Conservation (phyloP, 306 rosid species). For the Cicer pinnatifidum region DNA sequence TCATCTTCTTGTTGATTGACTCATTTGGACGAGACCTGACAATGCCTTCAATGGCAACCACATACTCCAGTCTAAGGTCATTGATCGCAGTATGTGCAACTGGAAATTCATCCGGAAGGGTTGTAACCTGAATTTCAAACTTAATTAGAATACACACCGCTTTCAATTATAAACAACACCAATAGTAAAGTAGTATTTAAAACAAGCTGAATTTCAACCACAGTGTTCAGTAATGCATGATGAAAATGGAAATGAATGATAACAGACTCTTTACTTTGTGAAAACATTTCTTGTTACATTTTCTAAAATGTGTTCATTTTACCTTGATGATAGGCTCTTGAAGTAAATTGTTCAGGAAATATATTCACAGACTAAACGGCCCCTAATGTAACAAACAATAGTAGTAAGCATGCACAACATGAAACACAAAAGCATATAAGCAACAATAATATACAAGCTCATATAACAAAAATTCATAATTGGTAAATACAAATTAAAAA, state of each 20-base stretch:
- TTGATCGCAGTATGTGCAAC: constrained; percentile 72
- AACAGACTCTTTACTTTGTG: too few relatives aligned
- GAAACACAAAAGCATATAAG: constrained; percentile 2
- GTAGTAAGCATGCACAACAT: not conserved
- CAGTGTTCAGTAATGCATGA: not conserved
- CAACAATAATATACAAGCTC: not conserved
- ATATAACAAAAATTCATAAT: not conserved
- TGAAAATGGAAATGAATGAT: not conserved
- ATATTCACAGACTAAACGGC: too few relatives aligned
- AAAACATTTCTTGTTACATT: too few relatives aligned
- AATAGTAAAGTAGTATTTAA: constrained; percentile 2
- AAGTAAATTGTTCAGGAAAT: too few relatives aligned
- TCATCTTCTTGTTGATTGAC: constrained; percentile 80
- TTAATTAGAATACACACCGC: constrained; percentile 38
- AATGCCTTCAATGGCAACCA: constrained; percentile 84
- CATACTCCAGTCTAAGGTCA: constrained; percentile 80
- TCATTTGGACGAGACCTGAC: constrained; percentile 80
- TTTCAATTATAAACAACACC: not conserved
- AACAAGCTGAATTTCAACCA: too few relatives aligned
- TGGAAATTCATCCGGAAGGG: constrained; percentile 89
- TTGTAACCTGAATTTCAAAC: constrained; percentile 65
- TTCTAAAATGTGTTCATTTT: too few relatives aligned
- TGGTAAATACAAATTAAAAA: not conserved
- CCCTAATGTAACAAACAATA: not conserved
- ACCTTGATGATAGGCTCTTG: too few relatives aligned